Percentiles rank a stretch among this genome's conserved stretches.
These are phyloP conservation scores for Neurospora tetraspora DNA, from an alignment of 495 filamentous ascomycete genomes.

Conservation along the genomic window DNA sequence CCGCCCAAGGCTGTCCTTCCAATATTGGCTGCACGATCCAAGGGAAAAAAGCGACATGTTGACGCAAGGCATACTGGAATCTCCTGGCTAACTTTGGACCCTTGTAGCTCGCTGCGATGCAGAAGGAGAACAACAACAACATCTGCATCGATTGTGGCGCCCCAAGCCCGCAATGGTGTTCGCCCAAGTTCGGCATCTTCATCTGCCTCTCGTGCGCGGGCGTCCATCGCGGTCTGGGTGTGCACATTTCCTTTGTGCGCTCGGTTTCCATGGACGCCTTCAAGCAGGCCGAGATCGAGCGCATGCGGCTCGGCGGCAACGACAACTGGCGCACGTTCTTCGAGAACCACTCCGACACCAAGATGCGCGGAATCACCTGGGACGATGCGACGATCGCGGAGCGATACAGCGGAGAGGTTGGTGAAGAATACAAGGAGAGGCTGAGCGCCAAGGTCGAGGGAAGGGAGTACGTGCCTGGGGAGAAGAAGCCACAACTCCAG, in stretches of 20 bases:
- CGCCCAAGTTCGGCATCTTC: constrained; percentile 70
- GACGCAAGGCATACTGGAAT: background rate
- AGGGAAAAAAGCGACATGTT: background rate
- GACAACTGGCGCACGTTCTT: constrained; percentile 78
- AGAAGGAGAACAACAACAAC: constrained; percentile 78
- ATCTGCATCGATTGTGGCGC: constrained; percentile 88
- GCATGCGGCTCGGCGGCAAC: constrained; percentile 84
- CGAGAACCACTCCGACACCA: constrained; percentile 56
- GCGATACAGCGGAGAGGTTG: constrained; percentile 73
- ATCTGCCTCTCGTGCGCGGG: constrained; percentile 96
- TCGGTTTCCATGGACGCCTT: constrained; percentile 97
- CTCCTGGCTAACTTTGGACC: background rate
- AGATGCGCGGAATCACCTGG: constrained; percentile 50
- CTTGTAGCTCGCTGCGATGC: constrained; percentile 70
- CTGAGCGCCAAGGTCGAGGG: constrained; percentile 78
- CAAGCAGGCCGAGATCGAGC: constrained; percentile 73
- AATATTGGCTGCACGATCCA: background rate
- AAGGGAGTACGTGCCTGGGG: constrained; percentile 63
- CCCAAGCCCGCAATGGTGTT: constrained; percentile 89
- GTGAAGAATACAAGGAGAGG: constrained; percentile 94
- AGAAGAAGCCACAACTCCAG: constrained; percentile 26
- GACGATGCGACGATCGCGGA: constrained; percentile 74
- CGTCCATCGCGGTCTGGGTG: constrained; percentile 85
- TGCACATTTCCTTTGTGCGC: constrained; percentile 96
- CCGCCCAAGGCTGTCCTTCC: background rate